phyloP scores from a whole-genome alignment of 2,329 filamentous ascomycete genomes.

The Colletotrichum orbiculare region DNA sequence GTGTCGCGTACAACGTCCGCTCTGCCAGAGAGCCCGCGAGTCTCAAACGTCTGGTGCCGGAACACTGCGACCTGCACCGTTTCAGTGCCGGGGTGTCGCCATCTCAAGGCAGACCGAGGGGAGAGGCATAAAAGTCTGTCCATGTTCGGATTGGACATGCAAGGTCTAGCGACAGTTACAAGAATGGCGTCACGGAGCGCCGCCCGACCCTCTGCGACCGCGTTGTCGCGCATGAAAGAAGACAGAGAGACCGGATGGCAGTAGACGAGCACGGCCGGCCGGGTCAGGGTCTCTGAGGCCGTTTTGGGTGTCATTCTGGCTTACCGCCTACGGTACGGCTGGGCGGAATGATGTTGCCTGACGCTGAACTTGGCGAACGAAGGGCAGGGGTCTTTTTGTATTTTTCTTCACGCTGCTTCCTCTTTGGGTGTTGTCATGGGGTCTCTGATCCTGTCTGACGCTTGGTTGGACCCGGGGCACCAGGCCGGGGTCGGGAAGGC shows the following conservation, averaged over 20 bases:
- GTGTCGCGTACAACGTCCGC: not conserved
- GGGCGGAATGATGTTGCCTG: no score
- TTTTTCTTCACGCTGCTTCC: not conserved
- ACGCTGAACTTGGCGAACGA: conserved; percentile 16
- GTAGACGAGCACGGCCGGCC: conserved; percentile 14
- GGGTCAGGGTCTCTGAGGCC: conserved; percentile 32
- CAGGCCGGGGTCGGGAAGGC: conserved; percentile 11
- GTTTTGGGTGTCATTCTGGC: conserved; percentile 28
- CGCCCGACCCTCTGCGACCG: conserved; percentile 1
- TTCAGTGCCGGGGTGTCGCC: conserved; percentile 40
- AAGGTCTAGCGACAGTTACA: conserved; percentile 17
- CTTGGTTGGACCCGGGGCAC: conserved; percentile 19
- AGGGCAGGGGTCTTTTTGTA: not conserved
- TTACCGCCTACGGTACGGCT: conserved; percentile 1
- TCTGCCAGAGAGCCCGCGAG: conserved; percentile 40
- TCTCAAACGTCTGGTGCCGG: conserved; percentile 46
- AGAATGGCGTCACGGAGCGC: conserved; percentile 26
- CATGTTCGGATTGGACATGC: conserved; percentile 34
- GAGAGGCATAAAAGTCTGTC: conserved; percentile 30
- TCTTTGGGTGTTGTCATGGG: conserved; percentile 7
- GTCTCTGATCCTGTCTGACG: conserved; percentile 1
- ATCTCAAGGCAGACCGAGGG: conserved; percentile 7
- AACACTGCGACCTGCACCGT: conserved; percentile 45
- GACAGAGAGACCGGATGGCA: conserved; percentile 32
- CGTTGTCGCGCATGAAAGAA: conserved; percentile 19